Percentiles rank a stretch among this genome's conserved stretches.
Conservation (phyloP, 2,329 filamentous ascomycete genomes). For the Cercospora berteroae region DNA sequence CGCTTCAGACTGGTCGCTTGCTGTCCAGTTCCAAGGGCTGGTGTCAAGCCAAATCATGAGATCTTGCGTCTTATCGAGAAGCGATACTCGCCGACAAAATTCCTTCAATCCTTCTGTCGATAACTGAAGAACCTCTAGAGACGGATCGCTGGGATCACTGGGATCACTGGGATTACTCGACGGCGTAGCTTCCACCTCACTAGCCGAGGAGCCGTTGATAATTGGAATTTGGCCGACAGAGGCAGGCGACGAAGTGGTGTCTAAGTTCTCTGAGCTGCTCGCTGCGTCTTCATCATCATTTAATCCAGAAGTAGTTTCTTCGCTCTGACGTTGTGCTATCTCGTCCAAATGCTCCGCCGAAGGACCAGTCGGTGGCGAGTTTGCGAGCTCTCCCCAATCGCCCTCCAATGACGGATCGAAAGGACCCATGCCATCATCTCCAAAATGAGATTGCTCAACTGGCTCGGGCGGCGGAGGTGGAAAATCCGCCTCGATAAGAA, state of each 20-base stretch:
- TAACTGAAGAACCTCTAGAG: not conserved
- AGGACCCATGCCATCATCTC: not conserved
- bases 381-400: not conserved
- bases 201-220: not conserved
- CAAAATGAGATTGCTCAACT: not conserved
- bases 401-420: not conserved
- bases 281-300: not conserved
- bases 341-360: not conserved
- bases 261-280: not conserved
- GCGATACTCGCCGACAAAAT: not conserved
- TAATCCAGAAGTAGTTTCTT: not conserved
- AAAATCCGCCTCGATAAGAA: not conserved
- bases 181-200: not conserved
- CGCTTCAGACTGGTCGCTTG: not conserved
- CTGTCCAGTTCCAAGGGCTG: not conserved
- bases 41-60: not conserved
- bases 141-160: not conserved
- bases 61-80: not conserved
- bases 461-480: not conserved
- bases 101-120: not conserved
- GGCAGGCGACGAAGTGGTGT: not conserved
- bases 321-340: not conserved
- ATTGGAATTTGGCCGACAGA: not conserved
- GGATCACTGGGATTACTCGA: not conserved
- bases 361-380: not conserved